Evolutionary conservation across 257 asterid genomes (phyloP).

Genomic region (Echites panduratus): DNA sequence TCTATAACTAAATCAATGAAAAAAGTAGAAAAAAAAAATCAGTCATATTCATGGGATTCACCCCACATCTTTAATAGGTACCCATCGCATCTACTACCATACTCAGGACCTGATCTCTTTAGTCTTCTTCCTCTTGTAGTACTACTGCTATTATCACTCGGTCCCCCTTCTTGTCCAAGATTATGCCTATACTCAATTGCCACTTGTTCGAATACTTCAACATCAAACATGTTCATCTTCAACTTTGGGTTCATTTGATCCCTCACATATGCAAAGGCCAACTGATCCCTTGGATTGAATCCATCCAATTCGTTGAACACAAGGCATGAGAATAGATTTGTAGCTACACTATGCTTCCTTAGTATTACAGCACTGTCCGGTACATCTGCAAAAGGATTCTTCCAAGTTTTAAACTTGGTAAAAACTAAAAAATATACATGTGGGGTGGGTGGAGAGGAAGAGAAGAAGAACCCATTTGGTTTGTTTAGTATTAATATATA

Average conservation of each 20-base stretch:
- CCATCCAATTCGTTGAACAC: conserved; percentile 84
- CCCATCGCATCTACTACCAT: conserved; percentile 43
- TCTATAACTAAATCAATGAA: not conserved
- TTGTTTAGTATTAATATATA: not conserved
- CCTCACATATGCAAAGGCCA: conserved; percentile 83
- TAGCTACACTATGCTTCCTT: conserved; percentile 56
- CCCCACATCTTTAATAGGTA: conserved; percentile 79
- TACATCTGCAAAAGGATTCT: conserved; percentile 54
- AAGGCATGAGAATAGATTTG: conserved; percentile 70
- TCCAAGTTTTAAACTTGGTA: not conserved
- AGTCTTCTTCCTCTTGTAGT: conserved; percentile 10
- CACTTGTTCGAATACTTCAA: conserved; percentile 78
- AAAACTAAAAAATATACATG: not conserved
- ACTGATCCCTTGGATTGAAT: conserved; percentile 87
- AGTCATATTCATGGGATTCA: conserved; percentile 49
- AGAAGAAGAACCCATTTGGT: not conserved
- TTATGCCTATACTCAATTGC: conserved; percentile 86
- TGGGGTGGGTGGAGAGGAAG: no score
- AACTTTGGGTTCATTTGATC: conserved; percentile 59
- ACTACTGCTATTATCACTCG: no score
- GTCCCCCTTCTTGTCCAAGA: conserved; percentile 37
- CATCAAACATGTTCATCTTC: conserved; percentile 78
- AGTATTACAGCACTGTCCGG: conserved; percentile 80
- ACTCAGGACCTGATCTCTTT: conserved; percentile 34
- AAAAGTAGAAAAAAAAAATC: not conserved